Evolutionary conservation across 208 protist species (phyloP), one percentile per base, ranked within the genome.

Genomic region (Phytomonas francai): DNA sequence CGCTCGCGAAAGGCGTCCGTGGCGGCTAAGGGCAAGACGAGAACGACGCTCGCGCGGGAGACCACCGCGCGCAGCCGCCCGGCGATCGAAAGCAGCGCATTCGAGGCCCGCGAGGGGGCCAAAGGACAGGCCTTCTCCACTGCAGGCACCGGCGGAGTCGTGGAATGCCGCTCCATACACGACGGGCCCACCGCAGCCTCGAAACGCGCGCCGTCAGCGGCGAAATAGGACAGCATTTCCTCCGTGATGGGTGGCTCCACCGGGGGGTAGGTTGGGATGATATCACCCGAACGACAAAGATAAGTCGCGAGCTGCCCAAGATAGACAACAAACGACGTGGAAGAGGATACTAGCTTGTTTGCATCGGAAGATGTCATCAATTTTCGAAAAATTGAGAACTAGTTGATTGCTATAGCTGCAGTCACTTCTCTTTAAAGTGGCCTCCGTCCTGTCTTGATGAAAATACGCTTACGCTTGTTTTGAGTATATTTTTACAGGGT

Each of bases 281-380:
- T 58, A 27, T 84, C 79, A 39, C 82, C 82, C 6, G 68, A 66
- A 16, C 77, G 76, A 33, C 79, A 84, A 9, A 80, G 14, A 51
- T 78, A 83, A 0, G 79, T 87, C 31, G 65, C 73, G 19, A 60
- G 27, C 19, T 77, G 59, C 14, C 73, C 62, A 29, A 70, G 69
- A 68, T 76, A 79, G n/a, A 83, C 30, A n/a, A 83, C 67, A 8
- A 77, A 39, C 27, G 65, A 29, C 29, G 31, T 63, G 31, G 31
- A 63, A 28, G n/a, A n/a, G n/a, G n/a, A n/a, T n/a, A n/a, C n/a
- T n/a, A n/a, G n/a, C n/a, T n/a, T n/a, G n/a, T n/a, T n/a, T n/a
- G n/a, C n/a, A n/a, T n/a, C n/a, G n/a, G n/a, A n/a, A n/a, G n/a
- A n/a, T n/a, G n/a, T n/a, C n/a, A n/a, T n/a, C n/a, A n/a, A n/a